Conservation (phyloP, 352 stramenopile species). For the Pythium dissimile region DNA sequence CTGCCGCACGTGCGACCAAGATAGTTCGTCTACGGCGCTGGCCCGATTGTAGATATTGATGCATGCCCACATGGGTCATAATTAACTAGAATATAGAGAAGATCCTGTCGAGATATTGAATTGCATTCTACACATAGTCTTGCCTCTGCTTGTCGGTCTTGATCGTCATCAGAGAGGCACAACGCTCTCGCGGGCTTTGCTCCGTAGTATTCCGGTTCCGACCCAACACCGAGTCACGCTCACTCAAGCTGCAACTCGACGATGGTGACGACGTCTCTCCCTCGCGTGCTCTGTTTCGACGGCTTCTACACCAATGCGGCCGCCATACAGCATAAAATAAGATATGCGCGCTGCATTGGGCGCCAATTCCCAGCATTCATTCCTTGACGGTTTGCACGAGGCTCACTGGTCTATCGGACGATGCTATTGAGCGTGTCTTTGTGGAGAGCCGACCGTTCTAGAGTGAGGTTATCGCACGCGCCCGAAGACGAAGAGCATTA, state of each 20-base stretch:
- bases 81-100: too few species aligned
- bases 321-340: not conserved
- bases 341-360: not conserved
- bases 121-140: too few species aligned
- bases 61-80: too few species aligned
- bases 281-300: constrained; percentile 2
- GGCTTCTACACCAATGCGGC: not conserved
- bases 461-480: not conserved
- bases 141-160: too few species aligned
- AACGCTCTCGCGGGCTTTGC: too few species aligned
- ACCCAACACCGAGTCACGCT: too few species aligned
- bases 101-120: too few species aligned
- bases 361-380: not conserved
- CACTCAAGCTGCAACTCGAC: too few species aligned
- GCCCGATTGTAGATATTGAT: constrained; percentile 10
- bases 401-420: not conserved
- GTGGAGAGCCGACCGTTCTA: not conserved
- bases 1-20: constrained; percentile 16
- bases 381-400: not conserved
- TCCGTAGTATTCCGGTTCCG: too few species aligned
- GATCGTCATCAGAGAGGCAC: too few species aligned
- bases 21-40: not conserved
- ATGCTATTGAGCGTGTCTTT: not conserved
- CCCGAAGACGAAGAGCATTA: not conserved
- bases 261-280: not conserved